These are phyloP conservation scores for Trichoderma gamsii DNA, from an alignment of 495 filamentous ascomycete species.

Conservation along the genomic window DNA sequence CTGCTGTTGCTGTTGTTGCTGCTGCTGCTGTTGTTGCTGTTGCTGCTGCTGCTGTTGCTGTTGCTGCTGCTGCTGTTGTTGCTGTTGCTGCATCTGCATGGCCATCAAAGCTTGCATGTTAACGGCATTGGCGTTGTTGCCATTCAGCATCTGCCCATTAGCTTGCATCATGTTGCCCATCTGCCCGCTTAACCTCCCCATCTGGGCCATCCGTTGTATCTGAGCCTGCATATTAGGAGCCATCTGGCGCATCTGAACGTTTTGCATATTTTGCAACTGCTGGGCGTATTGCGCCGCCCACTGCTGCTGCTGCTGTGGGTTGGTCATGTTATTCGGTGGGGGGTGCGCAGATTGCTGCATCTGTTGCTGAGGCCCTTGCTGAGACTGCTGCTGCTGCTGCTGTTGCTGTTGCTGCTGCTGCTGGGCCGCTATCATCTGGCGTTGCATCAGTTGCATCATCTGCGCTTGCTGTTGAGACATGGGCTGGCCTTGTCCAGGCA, in stretches of 20 bases:
- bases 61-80: slow-evolving; percentile 28
- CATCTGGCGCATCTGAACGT: slow-evolving; percentile 30
- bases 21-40: no score
- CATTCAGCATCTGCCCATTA: slow-evolving; percentile 32
- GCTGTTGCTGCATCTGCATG: slow-evolving; percentile 32
- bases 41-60: slow-evolving; percentile 27
- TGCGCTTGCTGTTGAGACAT: slow-evolving; percentile 21
- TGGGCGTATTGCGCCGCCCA: slow-evolving; percentile 21
- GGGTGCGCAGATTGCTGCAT: slow-evolving; percentile 26
- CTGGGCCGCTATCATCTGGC: slow-evolving; percentile 33
- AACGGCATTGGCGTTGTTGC: slow-evolving; percentile 26
- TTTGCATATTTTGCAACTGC: slow-evolving; percentile 19
- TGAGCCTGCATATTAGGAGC: slow-evolving; percentile 27
- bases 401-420: slow-evolving; percentile 29
- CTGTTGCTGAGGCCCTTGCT: slow-evolving; percentile 27
- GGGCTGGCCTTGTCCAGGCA: slow-evolving; percentile 26
- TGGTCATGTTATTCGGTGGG: slow-evolving; percentile 1
- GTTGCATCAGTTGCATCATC: slow-evolving; percentile 25
- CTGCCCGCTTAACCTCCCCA: slow-evolving; percentile 21
- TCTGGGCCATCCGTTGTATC: slow-evolving; percentile 25
- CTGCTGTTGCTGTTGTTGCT: no score
- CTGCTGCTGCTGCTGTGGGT: slow-evolving; percentile 28
- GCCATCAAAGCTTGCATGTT: slow-evolving; percentile 33
- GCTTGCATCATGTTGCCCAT: slow-evolving; percentile 28
- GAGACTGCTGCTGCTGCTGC: slow-evolving; percentile 31